Conservation (phyloP, 306 rosid genomes). For the Cercis canadensis region DNA sequence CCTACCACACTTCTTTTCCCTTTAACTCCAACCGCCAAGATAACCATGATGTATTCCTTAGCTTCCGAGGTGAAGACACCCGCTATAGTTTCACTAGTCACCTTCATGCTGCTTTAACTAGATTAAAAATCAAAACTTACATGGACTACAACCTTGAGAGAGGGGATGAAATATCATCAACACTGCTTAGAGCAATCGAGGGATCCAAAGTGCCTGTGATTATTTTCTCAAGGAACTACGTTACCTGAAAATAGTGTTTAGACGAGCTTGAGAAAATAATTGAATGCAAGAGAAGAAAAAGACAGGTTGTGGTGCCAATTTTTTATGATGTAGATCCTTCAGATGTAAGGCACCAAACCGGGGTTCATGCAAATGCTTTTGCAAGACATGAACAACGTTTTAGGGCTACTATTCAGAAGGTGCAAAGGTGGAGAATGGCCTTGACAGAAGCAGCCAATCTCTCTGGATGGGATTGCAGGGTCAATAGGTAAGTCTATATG, state of each 20-base stretch:
- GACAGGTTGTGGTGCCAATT: not conserved
- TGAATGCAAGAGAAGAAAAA: not conserved
- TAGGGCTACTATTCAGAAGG: not conserved
- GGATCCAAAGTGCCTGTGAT: not conserved
- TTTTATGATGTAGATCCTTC: slow-evolving; percentile 16
- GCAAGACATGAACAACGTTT: not conserved
- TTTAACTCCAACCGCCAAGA: not conserved
- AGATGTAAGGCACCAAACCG: not conserved
- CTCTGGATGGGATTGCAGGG: slow-evolving; percentile 45
- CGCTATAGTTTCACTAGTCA: slow-evolving; percentile 6
- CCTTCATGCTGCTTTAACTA: not conserved
- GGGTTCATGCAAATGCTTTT: slow-evolving; percentile 1
- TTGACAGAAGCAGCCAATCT: slow-evolving; percentile 33
- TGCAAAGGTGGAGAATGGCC: slow-evolving; percentile 35
- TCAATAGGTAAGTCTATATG: slow-evolving; percentile 44
- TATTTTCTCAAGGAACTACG: not conserved
- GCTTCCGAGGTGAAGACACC: not conserved
- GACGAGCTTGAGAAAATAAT: slow-evolving; percentile 3
- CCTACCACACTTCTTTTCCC: too few species aligned
- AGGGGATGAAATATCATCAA: not conserved
- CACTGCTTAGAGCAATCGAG: not conserved
- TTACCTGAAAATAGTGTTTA: slow-evolving; percentile 10
- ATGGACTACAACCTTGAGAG: not conserved
- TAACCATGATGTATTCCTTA: not conserved
- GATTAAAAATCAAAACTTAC: not conserved